A percentile compares a stretch with the other conserved stretches of the same genome.
Evolutionary conservation across 2,329 filamentous ascomycete species (phyloP).

Genomic region (Colletotrichum lini): DNA sequence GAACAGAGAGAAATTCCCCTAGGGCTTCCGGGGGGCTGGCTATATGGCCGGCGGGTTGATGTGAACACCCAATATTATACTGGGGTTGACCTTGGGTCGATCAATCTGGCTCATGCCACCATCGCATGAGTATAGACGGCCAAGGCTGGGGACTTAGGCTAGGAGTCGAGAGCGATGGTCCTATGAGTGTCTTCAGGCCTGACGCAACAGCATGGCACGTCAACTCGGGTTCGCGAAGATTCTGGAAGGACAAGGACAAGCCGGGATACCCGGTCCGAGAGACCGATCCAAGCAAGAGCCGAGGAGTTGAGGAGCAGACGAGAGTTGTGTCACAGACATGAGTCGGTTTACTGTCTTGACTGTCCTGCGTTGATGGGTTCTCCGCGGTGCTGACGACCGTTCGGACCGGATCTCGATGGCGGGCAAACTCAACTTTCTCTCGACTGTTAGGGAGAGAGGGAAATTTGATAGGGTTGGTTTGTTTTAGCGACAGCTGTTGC

Average conservation of each 20-base stretch:
- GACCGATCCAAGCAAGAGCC: neutral
- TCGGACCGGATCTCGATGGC: neutral
- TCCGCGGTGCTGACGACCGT: neutral
- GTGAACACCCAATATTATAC: neutral
- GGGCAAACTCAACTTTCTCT: neutral
- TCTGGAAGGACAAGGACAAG: conserved; percentile 8
- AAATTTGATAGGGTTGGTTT: neutral
- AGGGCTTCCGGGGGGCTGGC: conserved; percentile 3
- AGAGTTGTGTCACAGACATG: neutral
- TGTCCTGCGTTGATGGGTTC: neutral
- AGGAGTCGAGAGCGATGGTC: neutral
- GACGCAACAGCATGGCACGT: neutral
- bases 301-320: neutral
- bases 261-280: neutral
- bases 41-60: too few species aligned
- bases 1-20: too few species aligned
- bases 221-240: neutral
- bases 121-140: neutral
- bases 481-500: neutral
- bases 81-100: neutral
- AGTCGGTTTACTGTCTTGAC: neutral
- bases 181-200: neutral
- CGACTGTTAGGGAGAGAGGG: neutral
- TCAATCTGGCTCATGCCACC: too few species aligned
- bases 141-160: neutral